A percentile compares a stretch with the other conserved stretches of the same genome.
These are phyloP conservation scores for Ascochyta rabiei DNA, from an alignment of 2,329 filamentous ascomycete genomes.

Conservation along the genomic window DNA sequence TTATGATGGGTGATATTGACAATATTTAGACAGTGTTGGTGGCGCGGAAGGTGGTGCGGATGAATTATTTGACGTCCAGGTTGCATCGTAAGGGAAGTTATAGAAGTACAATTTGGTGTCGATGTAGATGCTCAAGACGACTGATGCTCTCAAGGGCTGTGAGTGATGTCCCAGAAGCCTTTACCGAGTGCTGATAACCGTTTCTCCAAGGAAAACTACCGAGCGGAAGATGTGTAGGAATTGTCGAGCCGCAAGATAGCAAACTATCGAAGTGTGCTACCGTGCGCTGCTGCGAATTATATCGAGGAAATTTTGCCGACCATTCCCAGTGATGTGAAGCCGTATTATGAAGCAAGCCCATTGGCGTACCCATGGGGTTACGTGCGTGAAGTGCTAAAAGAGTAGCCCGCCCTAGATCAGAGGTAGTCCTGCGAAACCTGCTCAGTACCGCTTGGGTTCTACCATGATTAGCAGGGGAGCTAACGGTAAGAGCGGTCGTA, in stretches of 20 bases:
- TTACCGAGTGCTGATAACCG: slow-evolving; percentile 48
- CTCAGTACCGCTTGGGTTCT: slow-evolving; percentile 49
- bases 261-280: slow-evolving; percentile 44
- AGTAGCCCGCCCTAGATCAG: slow-evolving; percentile 30
- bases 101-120: slow-evolving; percentile 54
- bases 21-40: slow-evolving; percentile 45
- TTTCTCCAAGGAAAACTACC: slow-evolving; percentile 52
- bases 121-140: slow-evolving; percentile 47
- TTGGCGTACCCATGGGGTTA: slow-evolving; percentile 45
- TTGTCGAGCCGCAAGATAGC: slow-evolving; percentile 42
- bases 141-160: slow-evolving; percentile 42
- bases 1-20: slow-evolving; percentile 42
- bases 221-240: slow-evolving; percentile 46
- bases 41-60: slow-evolving; percentile 44
- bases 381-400: slow-evolving; percentile 40
- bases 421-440: slow-evolving; percentile 30
- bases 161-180: slow-evolving; percentile 45
- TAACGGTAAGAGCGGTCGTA: slow-evolving; percentile 53
- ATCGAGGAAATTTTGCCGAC: slow-evolving; percentile 50
- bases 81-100: slow-evolving; percentile 46
- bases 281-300: slow-evolving; percentile 43
- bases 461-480: slow-evolving; percentile 38
- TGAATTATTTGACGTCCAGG: slow-evolving; percentile 46
- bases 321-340: slow-evolving; percentile 45
- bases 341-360: slow-evolving; percentile 47